phyloP scores from a whole-genome alignment of 495 filamentous ascomycete genomes.

The Rhypophila decipiens region DNA sequence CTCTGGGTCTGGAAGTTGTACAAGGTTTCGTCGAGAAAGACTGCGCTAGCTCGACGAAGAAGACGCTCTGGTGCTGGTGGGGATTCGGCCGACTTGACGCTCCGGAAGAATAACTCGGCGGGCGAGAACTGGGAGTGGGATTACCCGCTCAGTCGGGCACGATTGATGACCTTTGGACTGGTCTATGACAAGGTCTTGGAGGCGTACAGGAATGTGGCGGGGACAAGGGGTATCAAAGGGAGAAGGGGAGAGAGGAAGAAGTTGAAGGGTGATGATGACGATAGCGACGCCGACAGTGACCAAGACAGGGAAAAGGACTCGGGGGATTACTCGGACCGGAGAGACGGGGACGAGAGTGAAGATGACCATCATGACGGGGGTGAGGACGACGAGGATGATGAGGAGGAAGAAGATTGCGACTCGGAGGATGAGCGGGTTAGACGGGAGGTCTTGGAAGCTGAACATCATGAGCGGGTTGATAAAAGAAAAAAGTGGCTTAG shows the following conservation, averaged over 20 bases:
- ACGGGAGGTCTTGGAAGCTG: not conserved
- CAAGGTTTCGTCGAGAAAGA: not conserved
- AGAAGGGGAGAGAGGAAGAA: too few species aligned
- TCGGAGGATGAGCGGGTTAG: not conserved
- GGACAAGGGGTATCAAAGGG: too few species aligned
- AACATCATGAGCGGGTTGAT: not conserved
- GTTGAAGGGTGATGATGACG: not conserved
- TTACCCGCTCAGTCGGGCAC: constrained; percentile 7
- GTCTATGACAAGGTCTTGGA: not conserved
- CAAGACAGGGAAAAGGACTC: not conserved
- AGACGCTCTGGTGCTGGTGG: too few species aligned
- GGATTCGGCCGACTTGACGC: too few species aligned
- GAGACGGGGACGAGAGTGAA: not conserved
- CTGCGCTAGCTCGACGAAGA: too few species aligned
- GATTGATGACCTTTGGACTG: not conserved
- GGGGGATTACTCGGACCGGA: not conserved
- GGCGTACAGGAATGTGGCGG: not conserved
- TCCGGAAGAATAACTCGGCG: not conserved
- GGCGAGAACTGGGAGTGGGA: constrained; percentile 5
- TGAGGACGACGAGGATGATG: not conserved
- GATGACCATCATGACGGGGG: not conserved
- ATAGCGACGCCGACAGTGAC: not conserved
- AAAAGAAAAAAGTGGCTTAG: constrained; percentile 1
- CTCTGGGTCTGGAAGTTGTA: constrained; percentile 9
- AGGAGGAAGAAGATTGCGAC: not conserved